These are phyloP conservation scores for Neocallimastix lanati DNA, from an alignment of 192 early-diverging fungal genomes.

Conservation along the genomic window DNA sequence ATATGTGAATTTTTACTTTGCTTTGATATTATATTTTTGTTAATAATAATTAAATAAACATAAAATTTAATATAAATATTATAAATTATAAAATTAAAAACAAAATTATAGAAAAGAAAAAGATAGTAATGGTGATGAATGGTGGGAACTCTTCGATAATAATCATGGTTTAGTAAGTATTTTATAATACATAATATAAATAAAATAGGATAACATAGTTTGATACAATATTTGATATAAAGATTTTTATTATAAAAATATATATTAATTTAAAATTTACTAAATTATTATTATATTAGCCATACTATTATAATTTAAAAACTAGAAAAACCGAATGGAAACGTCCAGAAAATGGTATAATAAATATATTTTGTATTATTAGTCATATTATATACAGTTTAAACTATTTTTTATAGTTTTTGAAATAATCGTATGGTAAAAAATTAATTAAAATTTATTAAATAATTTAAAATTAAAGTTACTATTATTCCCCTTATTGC, in stretches of 20 bases:
- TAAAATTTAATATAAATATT: neutral
- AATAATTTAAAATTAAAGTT: neutral
- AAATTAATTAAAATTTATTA: too few relatives aligned
- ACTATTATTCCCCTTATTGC: slow-evolving; percentile 12
- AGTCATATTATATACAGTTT: too few relatives aligned
- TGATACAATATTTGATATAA: too few relatives aligned
- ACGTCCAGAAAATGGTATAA: slow-evolving; percentile 47
- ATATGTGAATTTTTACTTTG: too few relatives aligned
- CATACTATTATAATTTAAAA: slow-evolving; percentile 83
- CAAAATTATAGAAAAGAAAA: neutral
- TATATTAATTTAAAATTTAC: too few relatives aligned
- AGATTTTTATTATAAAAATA: too few relatives aligned
- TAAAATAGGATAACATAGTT: neutral
- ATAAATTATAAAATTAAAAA: neutral
- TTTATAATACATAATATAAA: neutral
- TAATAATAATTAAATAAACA: too few relatives aligned
- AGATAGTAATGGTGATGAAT: slow-evolving; percentile 55
- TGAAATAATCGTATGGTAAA: too few relatives aligned
- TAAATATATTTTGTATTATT: too few relatives aligned
- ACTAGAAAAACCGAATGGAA: slow-evolving; percentile 80
- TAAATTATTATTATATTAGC: slow-evolving; percentile 9
- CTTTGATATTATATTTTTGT: too few relatives aligned
- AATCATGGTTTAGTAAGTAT: slow-evolving; percentile 36
- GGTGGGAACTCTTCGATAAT: slow-evolving; percentile 93
- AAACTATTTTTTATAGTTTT: too few relatives aligned